These are phyloP conservation scores for Rhizopogon salebrosus DNA, from an alignment of 768 basidiomycete species.

Conservation along the genomic window DNA sequence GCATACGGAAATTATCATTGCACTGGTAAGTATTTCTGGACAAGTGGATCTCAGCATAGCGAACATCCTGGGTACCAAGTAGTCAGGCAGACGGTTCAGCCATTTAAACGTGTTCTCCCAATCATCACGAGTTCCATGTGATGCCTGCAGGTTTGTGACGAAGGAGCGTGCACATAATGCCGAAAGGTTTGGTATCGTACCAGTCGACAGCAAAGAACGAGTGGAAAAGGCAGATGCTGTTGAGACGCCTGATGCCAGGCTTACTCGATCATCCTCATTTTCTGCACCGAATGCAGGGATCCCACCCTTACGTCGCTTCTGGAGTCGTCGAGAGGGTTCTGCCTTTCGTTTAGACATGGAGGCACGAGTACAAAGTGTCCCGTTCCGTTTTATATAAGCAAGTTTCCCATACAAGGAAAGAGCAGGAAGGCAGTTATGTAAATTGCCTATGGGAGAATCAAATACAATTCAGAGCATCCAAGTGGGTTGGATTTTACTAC, in stretches of 20 bases:
- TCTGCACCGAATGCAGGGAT: conserved; percentile 36
- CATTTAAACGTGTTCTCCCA: conserved; percentile 38
- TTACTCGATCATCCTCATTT: conserved; percentile 37
- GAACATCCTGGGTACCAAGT: conserved; percentile 46
- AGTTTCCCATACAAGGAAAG: neutral
- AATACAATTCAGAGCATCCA: too few species aligned
- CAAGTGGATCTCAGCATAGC: conserved; percentile 42
- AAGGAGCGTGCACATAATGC: conserved; percentile 49
- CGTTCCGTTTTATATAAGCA: neutral
- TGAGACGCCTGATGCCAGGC: conserved; percentile 33
- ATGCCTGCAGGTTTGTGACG: conserved; percentile 34
- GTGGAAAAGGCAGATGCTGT: conserved; percentile 50
- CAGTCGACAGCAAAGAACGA: conserved; percentile 29
- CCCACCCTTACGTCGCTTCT: conserved; percentile 13
- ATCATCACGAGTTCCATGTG: conserved; percentile 32
- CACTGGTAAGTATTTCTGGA: conserved; percentile 48
- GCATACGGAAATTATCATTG: conserved; percentile 51
- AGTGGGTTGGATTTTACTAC: too few species aligned
- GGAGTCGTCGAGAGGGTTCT: neutral
- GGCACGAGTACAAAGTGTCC: too few species aligned
- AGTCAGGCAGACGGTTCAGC: conserved; percentile 48
- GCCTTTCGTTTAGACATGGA: conserved; percentile 11
- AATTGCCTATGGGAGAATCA: too few species aligned
- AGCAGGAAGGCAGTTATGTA: too few species aligned
- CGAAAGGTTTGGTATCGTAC: conserved; percentile 38